Conservation (phyloP, 2,329 filamentous ascomycete species). For the Beauveria australis region DNA sequence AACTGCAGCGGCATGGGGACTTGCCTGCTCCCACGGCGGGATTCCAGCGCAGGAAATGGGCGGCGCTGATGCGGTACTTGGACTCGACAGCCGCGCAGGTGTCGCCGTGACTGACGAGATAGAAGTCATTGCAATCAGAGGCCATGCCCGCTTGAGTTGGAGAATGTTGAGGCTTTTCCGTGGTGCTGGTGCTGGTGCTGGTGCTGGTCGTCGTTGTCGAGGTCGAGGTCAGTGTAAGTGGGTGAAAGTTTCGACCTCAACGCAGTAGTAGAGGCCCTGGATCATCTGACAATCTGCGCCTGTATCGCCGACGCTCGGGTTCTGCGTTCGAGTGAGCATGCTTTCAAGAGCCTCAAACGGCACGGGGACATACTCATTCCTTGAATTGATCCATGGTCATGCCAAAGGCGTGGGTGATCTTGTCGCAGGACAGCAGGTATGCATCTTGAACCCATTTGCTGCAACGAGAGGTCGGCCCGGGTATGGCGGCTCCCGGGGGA, state of each 20-base stretch:
- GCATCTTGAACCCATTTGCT: not conserved
- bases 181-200: not conserved
- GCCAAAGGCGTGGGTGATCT: not conserved
- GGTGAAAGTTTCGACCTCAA: slow-evolving; percentile 1
- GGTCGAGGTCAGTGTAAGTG: not conserved
- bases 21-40: not conserved
- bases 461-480: not conserved
- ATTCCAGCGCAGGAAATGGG: not conserved
- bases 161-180: not conserved
- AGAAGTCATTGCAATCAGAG: not conserved
- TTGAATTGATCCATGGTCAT: not conserved
- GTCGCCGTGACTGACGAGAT: not conserved
- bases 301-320: not conserved
- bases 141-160: not conserved
- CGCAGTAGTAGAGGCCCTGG: slow-evolving; percentile 1
- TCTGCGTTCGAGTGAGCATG: not conserved
- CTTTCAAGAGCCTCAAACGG: not conserved
- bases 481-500: not conserved
- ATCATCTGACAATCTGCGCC: not conserved
- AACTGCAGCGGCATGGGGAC: not conserved
- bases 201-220: not conserved
- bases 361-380: not conserved
- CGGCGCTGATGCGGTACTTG: not conserved
- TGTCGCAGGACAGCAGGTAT: not conserved
- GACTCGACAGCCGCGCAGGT: not conserved